Evolutionary conservation across 2,329 filamentous ascomycete species (phyloP).

Genomic region (Aspergillus sp.): DNA sequence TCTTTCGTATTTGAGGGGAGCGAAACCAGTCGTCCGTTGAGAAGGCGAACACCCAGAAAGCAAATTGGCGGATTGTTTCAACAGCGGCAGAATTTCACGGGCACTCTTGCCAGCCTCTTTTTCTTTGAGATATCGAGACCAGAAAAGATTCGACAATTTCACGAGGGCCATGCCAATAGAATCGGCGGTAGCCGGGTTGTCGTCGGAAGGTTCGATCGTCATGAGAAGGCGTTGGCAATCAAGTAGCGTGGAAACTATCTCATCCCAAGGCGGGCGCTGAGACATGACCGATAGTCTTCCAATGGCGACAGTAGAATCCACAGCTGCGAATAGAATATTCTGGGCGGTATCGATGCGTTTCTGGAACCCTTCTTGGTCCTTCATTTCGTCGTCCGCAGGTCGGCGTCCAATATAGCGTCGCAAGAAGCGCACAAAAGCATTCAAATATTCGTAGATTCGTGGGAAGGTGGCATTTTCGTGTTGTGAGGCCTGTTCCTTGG

Average conservation of each 20-base stretch:
- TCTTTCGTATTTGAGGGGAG: constrained; percentile 46
- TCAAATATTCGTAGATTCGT: constrained; percentile 37
- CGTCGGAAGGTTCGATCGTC: constrained; percentile 22
- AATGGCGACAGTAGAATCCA: constrained; percentile 42
- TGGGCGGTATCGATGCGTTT: constrained; percentile 32
- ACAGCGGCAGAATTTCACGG: constrained; percentile 36
- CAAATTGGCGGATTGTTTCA: constrained; percentile 42
- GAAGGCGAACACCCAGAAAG: constrained; percentile 33
- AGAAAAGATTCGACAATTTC: constrained; percentile 48
- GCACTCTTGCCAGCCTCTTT: constrained; percentile 36
- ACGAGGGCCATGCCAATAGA: constrained; percentile 31
- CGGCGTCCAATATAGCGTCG: constrained; percentile 41
- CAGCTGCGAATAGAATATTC: constrained; percentile 40
- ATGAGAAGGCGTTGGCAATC: constrained; percentile 40
- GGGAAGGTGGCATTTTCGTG: constrained; percentile 21
- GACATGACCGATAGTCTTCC: constrained; percentile 40
- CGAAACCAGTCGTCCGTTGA: constrained; percentile 40
- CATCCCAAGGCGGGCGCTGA: constrained; percentile 38
- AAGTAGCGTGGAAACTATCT: constrained; percentile 34
- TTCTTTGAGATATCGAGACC: constrained; percentile 47
- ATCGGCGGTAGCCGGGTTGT: constrained; percentile 19
- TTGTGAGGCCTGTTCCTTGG: constrained; percentile 20
- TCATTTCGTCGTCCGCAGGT: constrained; percentile 27
- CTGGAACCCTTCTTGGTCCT: constrained; percentile 30
- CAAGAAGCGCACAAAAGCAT: constrained; percentile 41